These are phyloP conservation scores for Lichtheimia corymbifera DNA, from an alignment of 371 early-diverging fungal species.

Conservation along the genomic window DNA sequence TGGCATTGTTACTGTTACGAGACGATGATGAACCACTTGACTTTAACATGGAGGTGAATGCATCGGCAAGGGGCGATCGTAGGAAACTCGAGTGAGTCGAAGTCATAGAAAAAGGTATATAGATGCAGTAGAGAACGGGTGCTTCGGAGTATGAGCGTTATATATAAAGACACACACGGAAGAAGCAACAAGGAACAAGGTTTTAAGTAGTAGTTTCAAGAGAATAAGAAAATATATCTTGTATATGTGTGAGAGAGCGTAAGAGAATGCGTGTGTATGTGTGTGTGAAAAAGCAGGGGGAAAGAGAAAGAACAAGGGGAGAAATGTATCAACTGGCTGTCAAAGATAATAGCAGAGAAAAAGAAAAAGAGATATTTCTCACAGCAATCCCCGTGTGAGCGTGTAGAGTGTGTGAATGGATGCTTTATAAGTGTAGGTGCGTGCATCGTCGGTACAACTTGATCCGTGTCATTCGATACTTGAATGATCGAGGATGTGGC, in stretches of 20 bases:
- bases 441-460: no score
- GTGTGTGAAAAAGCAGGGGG: not conserved
- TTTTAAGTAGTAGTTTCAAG: no score
- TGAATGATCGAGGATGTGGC: no score
- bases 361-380: not conserved
- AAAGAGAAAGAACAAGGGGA: not conserved
- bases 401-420: no score
- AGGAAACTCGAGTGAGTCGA: slow-evolving; percentile 12
- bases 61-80: slow-evolving; percentile 11
- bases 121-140: no score
- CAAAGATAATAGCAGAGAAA: not conserved
- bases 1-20: not conserved
- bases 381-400: no score
- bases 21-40: not conserved
- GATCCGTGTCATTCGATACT: no score
- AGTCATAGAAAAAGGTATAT: slow-evolving; percentile 7
- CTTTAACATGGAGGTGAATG: slow-evolving; percentile 11
- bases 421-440: no score
- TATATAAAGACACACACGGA: not conserved
- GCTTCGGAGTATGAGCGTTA: not conserved
- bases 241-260: not conserved
- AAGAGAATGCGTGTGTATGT: not conserved
- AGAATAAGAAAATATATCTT: no score
- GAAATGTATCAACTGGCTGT: not conserved
- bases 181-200: no score